Base-by-base conservation (phyloP, 83 land plant species). In the Diphasiastrum complanatum region DNA sequence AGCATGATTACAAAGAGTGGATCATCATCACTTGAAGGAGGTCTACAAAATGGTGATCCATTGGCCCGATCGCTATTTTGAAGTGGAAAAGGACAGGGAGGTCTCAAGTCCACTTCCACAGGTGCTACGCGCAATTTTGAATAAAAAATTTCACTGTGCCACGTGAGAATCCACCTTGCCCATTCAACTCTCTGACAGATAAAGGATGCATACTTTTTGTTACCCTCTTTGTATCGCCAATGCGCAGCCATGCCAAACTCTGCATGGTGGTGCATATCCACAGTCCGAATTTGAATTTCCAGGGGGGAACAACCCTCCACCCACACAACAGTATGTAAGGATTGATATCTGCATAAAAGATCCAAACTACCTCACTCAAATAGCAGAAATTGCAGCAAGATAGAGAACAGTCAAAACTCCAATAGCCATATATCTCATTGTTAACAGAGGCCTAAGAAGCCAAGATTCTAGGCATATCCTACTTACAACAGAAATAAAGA, bases 161-260 rank as follows among this genome's bases (percentile, higher is more conserved):
- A 92, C 3, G 91, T 85, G 19, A 92, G 51, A n/a, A 88, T 82
- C 96, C 96, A 92, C 23, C 96, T 71, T 32, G 96, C 97, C 97
- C 97, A 92, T 58, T 92, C 95, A 47, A 92, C 91, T 79, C 76
- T 79, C 57, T 92, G 88, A 37, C 85, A 81, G 22, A 85, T 70
- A 68, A 77, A 88, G 26, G 81, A 68, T 8, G 97, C 69, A 70
- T 88, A 75, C 47, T 73, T 53, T 29, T 78, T 71, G 55, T 82
- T 77, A 25, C 83, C 88, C 45, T 92, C 98, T 67, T 92, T 92
- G 71, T 92, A 92, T 53, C 91, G 76, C 98, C 98, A 92, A 33
- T 92, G 98, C 49, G 98, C 96, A 47, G 96, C 98, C 62, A 88
- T 66, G 31, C 98, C 98, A 72, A 66, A 89, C 47, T 92, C 98